Evolutionary conservation across 1,284 basidiomycete species (phyloP).

Genomic region (Trametes pubescens): DNA sequence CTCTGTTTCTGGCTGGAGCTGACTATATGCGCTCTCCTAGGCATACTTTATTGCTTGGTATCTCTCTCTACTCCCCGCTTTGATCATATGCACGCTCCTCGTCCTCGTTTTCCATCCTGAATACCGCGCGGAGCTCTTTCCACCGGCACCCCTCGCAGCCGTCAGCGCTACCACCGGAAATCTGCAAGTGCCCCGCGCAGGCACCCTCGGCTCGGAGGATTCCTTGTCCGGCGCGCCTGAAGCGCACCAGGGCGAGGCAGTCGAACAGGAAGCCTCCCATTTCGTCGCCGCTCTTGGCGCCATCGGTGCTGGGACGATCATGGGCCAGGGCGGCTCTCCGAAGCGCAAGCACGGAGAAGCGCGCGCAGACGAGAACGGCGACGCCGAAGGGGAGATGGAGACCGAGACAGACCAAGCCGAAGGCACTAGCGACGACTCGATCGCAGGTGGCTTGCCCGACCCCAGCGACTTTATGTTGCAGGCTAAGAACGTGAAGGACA

Average conservation of each 20-base stretch:
- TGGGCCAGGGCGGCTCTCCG: slow-evolving; percentile 43
- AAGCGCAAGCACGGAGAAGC: slow-evolving; percentile 28
- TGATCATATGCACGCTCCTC: slow-evolving; percentile 47
- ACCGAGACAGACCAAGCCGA: slow-evolving; percentile 33
- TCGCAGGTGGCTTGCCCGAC: slow-evolving; percentile 42
- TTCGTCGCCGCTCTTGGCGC: slow-evolving; percentile 49
- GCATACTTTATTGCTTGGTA: slow-evolving; percentile 55
- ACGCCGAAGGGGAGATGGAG: slow-evolving; percentile 35
- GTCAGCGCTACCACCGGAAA: slow-evolving; percentile 41
- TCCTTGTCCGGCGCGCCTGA: slow-evolving; percentile 47
- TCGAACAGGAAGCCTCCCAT: slow-evolving; percentile 52
- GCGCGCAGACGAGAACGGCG: slow-evolving; percentile 32
- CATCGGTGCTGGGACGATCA: slow-evolving; percentile 49
- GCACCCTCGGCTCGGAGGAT: slow-evolving; percentile 39
- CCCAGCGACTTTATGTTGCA: slow-evolving; percentile 40
- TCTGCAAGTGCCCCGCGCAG: slow-evolving; percentile 41
- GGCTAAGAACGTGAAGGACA: slow-evolving; percentile 33
- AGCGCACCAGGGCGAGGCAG: slow-evolving; percentile 51
- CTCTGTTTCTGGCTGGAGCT: background rate
- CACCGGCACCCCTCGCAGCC: slow-evolving; percentile 52
- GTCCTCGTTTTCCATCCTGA: slow-evolving; percentile 54
- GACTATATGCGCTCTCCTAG: slow-evolving; percentile 23
- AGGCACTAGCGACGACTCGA: slow-evolving; percentile 27
- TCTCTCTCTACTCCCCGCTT: slow-evolving; percentile 50
- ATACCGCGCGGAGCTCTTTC: slow-evolving; percentile 55